Conservation (phyloP, 2,329 filamentous ascomycete species). For the Clonostachys rosea region DNA sequence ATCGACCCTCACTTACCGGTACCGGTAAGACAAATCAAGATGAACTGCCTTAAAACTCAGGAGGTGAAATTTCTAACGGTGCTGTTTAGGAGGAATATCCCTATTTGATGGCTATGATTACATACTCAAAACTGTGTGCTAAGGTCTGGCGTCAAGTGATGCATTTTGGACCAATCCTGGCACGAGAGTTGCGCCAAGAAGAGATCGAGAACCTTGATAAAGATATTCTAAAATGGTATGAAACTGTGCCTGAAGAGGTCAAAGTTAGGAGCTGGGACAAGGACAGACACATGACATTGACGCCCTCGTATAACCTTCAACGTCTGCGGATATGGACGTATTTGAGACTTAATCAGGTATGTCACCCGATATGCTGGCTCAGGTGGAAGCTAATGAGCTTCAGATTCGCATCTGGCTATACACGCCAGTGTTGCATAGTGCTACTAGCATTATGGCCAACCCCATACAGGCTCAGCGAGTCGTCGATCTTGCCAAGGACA, state of each 20-base stretch:
- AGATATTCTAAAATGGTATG: conserved; percentile 84
- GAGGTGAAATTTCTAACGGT: conserved; percentile 4
- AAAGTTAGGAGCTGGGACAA: conserved; percentile 55
- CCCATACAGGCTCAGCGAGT: conserved; percentile 67
- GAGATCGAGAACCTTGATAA: conserved; percentile 79
- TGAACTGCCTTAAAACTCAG: neutral
- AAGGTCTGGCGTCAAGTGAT: conserved; percentile 83
- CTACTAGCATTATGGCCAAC: conserved; percentile 77
- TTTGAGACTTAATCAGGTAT: conserved; percentile 73
- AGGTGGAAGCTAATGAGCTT: conserved; percentile 4
- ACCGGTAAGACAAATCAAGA: conserved; percentile 52
- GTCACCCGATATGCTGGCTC: conserved; percentile 2
- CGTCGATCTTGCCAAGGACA: conserved; percentile 72
- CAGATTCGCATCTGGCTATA: conserved; percentile 82
- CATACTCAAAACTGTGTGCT: conserved; percentile 76
- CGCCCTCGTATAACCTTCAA: conserved; percentile 60
- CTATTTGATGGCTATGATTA: conserved; percentile 80
- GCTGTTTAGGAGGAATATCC: conserved; percentile 46
- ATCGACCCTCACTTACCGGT: conserved; percentile 76
- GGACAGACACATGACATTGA: conserved; percentile 45
- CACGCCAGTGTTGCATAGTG: conserved; percentile 79
- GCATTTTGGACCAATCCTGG: conserved; percentile 56
- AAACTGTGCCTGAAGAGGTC: conserved; percentile 60
- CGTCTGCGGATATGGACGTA: conserved; percentile 81
- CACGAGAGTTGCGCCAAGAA: conserved; percentile 61